phyloP scores from a whole-genome alignment of 2,329 filamentous ascomycete genomes.

The Epichloe amarillans region DNA sequence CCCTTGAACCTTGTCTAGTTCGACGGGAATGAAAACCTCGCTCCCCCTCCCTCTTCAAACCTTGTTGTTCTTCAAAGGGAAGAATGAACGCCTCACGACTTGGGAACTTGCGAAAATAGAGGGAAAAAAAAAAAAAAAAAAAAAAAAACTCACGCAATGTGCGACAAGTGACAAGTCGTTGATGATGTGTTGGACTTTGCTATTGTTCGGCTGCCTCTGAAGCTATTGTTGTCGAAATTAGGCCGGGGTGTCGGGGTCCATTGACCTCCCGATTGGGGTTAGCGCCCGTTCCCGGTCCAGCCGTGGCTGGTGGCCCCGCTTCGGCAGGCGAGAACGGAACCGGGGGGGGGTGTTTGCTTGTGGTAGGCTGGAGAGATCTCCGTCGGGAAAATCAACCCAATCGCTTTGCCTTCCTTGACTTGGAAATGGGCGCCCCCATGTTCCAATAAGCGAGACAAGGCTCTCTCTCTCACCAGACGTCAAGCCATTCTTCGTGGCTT shows the following conservation, averaged over 20 bases:
- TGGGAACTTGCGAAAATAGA: neutral
- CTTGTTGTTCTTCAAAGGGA: neutral
- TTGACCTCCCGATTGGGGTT: constrained; percentile 15
- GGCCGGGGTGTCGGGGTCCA: constrained; percentile 11
- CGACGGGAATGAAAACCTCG: neutral
- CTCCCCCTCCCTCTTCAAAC: neutral
- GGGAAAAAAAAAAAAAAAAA: too few species aligned
- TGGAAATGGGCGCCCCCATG: too few species aligned
- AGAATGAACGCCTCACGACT: neutral
- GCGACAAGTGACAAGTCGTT: neutral
- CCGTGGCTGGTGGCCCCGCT: too few species aligned
- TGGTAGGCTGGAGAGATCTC: neutral
- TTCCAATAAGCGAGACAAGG: too few species aligned
- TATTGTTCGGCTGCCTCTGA: constrained; percentile 16
- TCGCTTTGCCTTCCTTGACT: neutral
- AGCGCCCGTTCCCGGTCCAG: constrained; percentile 15
- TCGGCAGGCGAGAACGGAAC: neutral
- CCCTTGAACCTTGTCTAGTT: neutral
- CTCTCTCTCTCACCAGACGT: neutral
- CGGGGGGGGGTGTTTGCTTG: neutral
- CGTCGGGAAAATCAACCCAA: neutral
- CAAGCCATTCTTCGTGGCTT: too few species aligned
- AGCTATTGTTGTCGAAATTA: constrained; percentile 20
- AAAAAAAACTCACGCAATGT: too few species aligned
- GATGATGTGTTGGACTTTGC: constrained; percentile 2